A percentile compares a stretch with the other conserved stretches of the same genome.
Evolutionary conservation across 176 grass and related monocot genomes (phyloP).

Genomic region (Musa schizocarpa): DNA sequence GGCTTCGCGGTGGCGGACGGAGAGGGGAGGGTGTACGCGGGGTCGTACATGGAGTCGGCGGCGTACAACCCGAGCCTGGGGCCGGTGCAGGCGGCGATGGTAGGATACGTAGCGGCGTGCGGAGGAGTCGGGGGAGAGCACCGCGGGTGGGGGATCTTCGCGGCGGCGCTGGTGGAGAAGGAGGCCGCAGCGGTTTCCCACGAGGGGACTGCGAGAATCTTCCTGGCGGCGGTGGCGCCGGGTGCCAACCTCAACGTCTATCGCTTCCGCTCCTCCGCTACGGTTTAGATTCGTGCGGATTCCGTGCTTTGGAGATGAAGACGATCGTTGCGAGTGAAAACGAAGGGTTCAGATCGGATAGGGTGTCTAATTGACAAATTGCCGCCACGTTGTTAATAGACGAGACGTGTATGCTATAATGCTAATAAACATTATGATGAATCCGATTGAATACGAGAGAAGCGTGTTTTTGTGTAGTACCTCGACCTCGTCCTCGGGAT

Average conservation of each 20-base stretch:
- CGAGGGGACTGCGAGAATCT: conserved; percentile 61
- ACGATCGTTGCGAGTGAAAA: neutral
- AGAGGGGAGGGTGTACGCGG: conserved; percentile 50
- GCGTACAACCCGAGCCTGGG: conserved; percentile 84
- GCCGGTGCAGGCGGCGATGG: conserved; percentile 72
- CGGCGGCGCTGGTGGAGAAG: conserved; percentile 76
- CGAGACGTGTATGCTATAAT: too few relatives aligned
- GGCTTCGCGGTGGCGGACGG: conserved; percentile 72
- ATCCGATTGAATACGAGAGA: too few relatives aligned
- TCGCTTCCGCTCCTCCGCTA: conserved; percentile 38
- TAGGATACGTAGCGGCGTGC: conserved; percentile 30
- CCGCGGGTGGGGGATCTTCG: conserved; percentile 22
- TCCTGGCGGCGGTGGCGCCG: conserved; percentile 60
- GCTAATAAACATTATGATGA: too few relatives aligned
- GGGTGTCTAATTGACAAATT: too few relatives aligned
- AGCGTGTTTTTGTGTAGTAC: too few relatives aligned
- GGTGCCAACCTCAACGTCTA: conserved; percentile 55
- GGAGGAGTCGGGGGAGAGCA: neutral
- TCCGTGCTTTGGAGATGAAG: neutral
- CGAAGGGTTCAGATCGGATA: neutral
- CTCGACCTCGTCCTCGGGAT: too few relatives aligned
- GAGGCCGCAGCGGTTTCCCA: conserved; percentile 45
- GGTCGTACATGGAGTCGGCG: conserved; percentile 58
- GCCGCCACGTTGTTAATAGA: too few relatives aligned
- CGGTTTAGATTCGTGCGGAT: neutral